Percentiles rank a stretch among this genome's conserved stretches.
These are phyloP conservation scores for Scheffersomyces stipitis DNA, from an alignment of 805 yeast species.

Conservation along the genomic window DNA sequence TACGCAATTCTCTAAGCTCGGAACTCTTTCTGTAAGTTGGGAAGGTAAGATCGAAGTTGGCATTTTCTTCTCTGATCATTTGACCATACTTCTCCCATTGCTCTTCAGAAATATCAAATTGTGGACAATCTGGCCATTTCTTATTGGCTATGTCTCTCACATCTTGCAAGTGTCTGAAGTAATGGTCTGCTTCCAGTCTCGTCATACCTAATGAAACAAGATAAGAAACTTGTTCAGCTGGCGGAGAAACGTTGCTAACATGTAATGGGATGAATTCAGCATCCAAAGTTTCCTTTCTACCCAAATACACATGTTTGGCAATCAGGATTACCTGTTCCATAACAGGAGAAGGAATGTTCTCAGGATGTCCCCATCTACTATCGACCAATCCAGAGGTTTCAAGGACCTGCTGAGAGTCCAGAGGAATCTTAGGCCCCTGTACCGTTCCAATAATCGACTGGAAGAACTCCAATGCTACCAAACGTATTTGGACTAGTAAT, in stretches of 20 bases:
- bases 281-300: slow-evolving; percentile 35
- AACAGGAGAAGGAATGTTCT: slow-evolving; percentile 34
- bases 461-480: slow-evolving; percentile 41
- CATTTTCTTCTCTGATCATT: slow-evolving; percentile 2
- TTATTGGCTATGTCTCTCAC: slow-evolving; percentile 10
- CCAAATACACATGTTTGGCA: slow-evolving; percentile 40
- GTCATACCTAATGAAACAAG: slow-evolving; percentile 23
- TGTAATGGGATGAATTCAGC: slow-evolving; percentile 35
- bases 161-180: slow-evolving; percentile 22
- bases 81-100: slow-evolving; percentile 15
- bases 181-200: slow-evolving; percentile 25
- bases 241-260: slow-evolving; percentile 38
- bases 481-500: slow-evolving; percentile 40
- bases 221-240: slow-evolving; percentile 26
- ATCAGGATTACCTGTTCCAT: slow-evolving; percentile 48
- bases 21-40: slow-evolving; percentile 6
- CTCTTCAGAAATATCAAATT: slow-evolving; percentile 11
- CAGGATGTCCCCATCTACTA: slow-evolving; percentile 10
- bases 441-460: slow-evolving; percentile 24
- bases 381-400: too few relatives aligned
- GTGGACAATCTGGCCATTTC: slow-evolving; percentile 18
- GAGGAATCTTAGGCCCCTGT: neutral
- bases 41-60: slow-evolving; percentile 11
- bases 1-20: slow-evolving; percentile 8
- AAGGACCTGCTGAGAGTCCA: neutral